Conservation (phyloP, 345 rosid species). For the Eucalyptus marginata region DNA sequence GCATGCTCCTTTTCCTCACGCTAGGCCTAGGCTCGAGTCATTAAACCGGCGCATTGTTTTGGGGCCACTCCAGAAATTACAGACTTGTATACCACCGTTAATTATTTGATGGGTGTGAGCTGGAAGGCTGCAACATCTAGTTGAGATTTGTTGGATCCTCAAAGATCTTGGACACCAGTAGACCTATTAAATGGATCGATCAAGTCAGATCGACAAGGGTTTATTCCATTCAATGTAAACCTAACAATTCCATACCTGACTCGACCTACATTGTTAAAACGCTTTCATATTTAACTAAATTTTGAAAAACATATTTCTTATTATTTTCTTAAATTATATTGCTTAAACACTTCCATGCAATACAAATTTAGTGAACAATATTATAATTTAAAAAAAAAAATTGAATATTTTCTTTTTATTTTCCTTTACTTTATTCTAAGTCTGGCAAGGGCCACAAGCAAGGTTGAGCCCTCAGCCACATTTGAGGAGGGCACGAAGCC, state of each 20-base stretch:
- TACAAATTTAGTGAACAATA: no score
- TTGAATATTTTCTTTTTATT: no score
- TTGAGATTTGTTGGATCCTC: background rate
- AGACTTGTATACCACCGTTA: background rate
- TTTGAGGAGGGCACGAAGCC: no score
- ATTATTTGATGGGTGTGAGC: background rate
- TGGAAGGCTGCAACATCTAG: background rate
- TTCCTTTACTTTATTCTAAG: no score
- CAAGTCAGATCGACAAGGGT: accelerated
- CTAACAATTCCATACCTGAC: accelerated
- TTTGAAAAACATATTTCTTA: no score
- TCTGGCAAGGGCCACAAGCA: no score
- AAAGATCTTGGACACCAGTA: background rate
- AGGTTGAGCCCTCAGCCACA: accelerated
- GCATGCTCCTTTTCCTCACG: background rate
- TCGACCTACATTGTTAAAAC: accelerated
- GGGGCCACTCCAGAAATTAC: background rate
- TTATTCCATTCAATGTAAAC: no score
- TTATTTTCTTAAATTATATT: no score
- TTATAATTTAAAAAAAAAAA: no score
- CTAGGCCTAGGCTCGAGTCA: accelerated
- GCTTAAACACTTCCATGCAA: no score
- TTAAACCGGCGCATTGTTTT: background rate
- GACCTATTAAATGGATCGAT: background rate
- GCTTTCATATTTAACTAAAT: no score